Conservation (phyloP, 2,329 filamentous ascomycete species). For the Fusarium pseudocircinatum region DNA sequence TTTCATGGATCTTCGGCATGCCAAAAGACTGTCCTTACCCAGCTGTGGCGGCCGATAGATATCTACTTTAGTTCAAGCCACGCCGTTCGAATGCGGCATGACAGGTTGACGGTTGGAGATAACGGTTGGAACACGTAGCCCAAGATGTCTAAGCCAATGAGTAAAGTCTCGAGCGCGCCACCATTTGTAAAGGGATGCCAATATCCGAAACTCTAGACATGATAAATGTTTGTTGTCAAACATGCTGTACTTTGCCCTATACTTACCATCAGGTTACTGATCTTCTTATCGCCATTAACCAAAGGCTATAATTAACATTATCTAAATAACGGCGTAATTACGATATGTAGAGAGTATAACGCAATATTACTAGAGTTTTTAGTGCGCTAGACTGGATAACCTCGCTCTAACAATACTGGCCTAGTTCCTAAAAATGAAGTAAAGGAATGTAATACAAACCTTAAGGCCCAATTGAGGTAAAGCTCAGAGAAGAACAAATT, state of each 20-base stretch:
- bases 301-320: no score
- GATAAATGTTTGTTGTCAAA: background rate
- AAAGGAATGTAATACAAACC: no score
- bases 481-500: no score
- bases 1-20: background rate
- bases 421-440: no score
- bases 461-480: rapidly evolving
- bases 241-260: background rate
- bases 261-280: no score
- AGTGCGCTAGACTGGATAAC: rapidly evolving
- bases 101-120: background rate
- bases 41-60: background rate
- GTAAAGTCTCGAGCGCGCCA: background rate
- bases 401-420: rapidly evolving
- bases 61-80: background rate
- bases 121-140: background rate
- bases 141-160: background rate
- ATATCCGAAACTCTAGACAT: rapidly evolving
- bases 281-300: no score
- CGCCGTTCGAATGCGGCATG: background rate
- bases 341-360: rapidly evolving
- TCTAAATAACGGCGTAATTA: no score
- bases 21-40: rapidly evolving
- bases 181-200: rapidly evolving
- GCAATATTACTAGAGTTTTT: no score